Evolutionary conservation across 345 rosid species (phyloP).

Genomic region (Brassica cretica): DNA sequence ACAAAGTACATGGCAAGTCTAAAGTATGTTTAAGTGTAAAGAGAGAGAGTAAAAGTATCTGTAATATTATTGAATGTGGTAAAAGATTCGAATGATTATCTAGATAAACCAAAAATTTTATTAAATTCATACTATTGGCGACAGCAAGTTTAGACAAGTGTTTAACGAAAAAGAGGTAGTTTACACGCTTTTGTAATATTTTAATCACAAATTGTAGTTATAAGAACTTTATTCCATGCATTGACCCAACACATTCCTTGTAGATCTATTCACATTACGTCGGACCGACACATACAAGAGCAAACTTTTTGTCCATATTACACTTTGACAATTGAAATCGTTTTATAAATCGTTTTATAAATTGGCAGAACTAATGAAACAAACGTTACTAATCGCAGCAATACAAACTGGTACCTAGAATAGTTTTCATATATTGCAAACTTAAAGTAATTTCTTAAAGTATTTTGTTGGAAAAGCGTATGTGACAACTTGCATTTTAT

Average conservation of each 20-base stretch:
- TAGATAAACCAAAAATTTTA: constrained; percentile 5
- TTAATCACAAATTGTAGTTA: constrained; percentile 16
- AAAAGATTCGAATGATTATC: constrained; percentile 18
- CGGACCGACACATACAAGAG: constrained; percentile 22
- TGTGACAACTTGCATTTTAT: background rate
- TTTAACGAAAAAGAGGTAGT: background rate
- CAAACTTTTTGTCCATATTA: background rate
- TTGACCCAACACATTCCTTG: constrained; percentile 25
- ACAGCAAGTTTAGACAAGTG: background rate
- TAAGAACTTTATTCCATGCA: constrained; percentile 24
- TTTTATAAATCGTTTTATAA: background rate
- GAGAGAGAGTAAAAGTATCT: too few relatives aligned
- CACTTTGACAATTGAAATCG: background rate
- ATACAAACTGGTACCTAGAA: background rate
- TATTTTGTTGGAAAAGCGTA: background rate
- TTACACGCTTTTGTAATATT: background rate
- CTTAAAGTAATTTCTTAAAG: too few relatives aligned
- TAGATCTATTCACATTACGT: constrained; percentile 7
- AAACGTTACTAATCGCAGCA: background rate
- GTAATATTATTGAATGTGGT: background rate
- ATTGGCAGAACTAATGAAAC: background rate
- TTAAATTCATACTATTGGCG: background rate
- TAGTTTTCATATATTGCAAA: background rate
- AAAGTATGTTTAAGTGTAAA: too few relatives aligned
- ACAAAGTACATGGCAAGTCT: too few relatives aligned